Evolutionary conservation across 192 early-diverging fungal genomes (phyloP).

Genomic region (Oehlia diaphana): DNA sequence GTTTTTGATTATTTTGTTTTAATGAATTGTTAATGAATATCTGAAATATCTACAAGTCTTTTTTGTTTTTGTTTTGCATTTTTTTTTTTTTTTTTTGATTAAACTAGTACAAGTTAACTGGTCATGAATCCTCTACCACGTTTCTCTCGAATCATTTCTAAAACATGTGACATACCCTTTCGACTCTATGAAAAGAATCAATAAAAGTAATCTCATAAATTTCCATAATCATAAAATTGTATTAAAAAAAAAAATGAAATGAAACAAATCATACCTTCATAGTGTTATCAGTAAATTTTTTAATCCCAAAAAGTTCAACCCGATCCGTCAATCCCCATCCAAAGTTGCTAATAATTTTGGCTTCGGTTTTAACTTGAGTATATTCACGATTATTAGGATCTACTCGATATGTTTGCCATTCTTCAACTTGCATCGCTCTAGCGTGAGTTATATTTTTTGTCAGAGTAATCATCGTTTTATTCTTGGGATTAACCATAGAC

Average conservation of each 20-base stretch:
- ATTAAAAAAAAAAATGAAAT: neutral
- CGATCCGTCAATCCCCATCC: conserved; percentile 80
- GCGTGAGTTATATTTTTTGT: conserved; percentile 93
- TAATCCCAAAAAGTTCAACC: conserved; percentile 89
- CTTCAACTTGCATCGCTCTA: conserved; percentile 90
- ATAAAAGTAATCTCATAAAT: neutral
- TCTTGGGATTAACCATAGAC: conserved; percentile 76
- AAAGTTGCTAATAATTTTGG: conserved; percentile 83
- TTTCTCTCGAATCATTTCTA: conserved; percentile 52
- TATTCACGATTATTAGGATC: conserved; percentile 53
- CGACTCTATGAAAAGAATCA: conserved; percentile 27
- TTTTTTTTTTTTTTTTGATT: neutral
- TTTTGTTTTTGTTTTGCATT: neutral
- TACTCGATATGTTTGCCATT: conserved; percentile 74
- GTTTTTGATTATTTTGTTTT: no score
- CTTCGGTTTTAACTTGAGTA: conserved; percentile 79
- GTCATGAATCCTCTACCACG: conserved; percentile 24
- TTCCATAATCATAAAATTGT: neutral
- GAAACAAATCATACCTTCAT: conserved; percentile 46
- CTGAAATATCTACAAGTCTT: neutral
- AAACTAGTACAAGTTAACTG: neutral
- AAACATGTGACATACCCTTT: conserved; percentile 52
- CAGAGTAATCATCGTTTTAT: conserved; percentile 75
- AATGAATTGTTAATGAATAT: no score
- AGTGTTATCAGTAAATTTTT: conserved; percentile 80